These are phyloP conservation scores for Trichosanthes cucumerina DNA, from an alignment of 306 rosid species.

Conservation along the genomic window DNA sequence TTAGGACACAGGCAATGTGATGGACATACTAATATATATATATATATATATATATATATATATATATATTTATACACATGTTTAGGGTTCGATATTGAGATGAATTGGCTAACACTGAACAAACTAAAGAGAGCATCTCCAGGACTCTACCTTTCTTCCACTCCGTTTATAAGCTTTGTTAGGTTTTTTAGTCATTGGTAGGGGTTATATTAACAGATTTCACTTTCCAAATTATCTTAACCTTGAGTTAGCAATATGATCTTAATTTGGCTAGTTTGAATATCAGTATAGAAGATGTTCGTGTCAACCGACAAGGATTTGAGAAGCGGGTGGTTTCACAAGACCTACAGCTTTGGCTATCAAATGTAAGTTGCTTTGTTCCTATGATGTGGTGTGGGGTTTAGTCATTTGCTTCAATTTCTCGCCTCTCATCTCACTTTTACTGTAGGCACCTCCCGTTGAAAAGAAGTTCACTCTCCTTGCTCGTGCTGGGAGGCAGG, in stretches of 20 bases:
- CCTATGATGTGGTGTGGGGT: not conserved
- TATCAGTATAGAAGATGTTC: conserved; percentile 54
- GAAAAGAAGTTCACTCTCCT: conserved; percentile 69
- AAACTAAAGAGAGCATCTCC: not conserved
- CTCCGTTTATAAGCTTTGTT: not conserved
- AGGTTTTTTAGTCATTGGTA: not conserved
- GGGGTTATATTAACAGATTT: not conserved
- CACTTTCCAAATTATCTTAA: not conserved
- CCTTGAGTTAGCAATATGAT: not conserved
- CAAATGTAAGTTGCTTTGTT: conserved; percentile 50
- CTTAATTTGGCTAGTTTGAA: conserved; percentile 3
- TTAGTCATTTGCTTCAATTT: not conserved
- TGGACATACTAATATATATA: not conserved
- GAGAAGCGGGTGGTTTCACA: conserved; percentile 95
- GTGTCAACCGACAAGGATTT: conserved; percentile 79
- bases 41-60: not conserved
- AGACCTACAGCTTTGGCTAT: conserved; percentile 81
- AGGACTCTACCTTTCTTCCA: not conserved
- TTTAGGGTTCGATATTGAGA: not conserved
- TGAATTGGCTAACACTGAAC: not conserved
- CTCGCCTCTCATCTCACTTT: conserved; percentile 10
- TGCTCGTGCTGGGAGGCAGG: conserved; percentile 97
- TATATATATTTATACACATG: not conserved
- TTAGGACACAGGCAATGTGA: not conserved
- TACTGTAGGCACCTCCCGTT: conserved; percentile 58